These are phyloP conservation scores for Epichloe uncinata DNA, from an alignment of 2,329 filamentous ascomycete genomes.

Conservation along the genomic window DNA sequence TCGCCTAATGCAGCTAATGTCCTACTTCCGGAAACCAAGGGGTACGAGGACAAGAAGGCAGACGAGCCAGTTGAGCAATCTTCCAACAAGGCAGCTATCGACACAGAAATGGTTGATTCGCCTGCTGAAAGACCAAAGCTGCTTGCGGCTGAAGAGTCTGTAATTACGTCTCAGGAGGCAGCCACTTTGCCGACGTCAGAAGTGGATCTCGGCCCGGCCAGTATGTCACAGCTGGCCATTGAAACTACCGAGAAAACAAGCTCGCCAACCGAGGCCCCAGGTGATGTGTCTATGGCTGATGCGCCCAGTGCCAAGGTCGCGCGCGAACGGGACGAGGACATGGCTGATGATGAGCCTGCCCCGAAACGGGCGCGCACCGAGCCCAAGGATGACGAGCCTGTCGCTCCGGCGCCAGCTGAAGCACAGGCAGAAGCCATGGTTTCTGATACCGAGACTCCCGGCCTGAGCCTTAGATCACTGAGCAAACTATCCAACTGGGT, in stretches of 20 bases:
- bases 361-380: conserved; percentile 75
- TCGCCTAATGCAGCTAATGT: neutral
- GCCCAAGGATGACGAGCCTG: conserved; percentile 27
- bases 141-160: conserved; percentile 8
- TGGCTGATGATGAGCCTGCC: conserved; percentile 47
- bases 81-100: conserved; percentile 1
- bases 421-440: too few relatives aligned
- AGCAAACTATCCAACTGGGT: conserved; percentile 25
- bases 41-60: neutral
- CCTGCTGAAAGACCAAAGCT: conserved; percentile 7
- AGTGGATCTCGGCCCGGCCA: conserved; percentile 21
- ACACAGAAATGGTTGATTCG: conserved; percentile 16
- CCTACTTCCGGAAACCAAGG: neutral
- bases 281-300: conserved; percentile 41
- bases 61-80: neutral
- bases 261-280: conserved; percentile 15
- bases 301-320: conserved; percentile 48
- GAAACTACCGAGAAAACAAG: conserved; percentile 20
- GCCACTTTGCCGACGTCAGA: conserved; percentile 19
- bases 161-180: conserved; percentile 6
- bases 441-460: conserved; percentile 4
- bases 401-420: conserved; percentile 7
- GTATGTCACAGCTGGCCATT: conserved; percentile 26
- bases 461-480: conserved; percentile 10
- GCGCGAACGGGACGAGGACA: conserved; percentile 67